These are phyloP conservation scores for Boletellus ananiceps DNA, from an alignment of 768 basidiomycete species.

Conservation along the genomic window DNA sequence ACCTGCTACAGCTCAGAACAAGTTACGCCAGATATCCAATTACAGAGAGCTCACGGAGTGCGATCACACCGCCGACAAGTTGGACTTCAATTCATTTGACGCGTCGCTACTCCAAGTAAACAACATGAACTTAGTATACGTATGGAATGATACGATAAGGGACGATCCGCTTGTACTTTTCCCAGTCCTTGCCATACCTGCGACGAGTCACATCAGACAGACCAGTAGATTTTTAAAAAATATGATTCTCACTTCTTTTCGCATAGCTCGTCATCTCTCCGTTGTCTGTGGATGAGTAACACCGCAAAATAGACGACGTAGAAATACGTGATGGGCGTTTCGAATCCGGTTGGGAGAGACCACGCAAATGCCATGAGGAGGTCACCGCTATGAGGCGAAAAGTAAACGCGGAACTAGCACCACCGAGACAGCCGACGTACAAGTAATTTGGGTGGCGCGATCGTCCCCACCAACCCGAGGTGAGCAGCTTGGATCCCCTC, in stretches of 20 bases:
- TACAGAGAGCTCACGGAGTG: neutral
- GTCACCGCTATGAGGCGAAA: conserved; percentile 54
- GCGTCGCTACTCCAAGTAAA: neutral
- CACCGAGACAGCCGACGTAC: conserved; percentile 35
- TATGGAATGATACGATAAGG: conserved; percentile 85
- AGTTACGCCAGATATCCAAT: neutral
- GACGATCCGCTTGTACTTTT: conserved; percentile 81
- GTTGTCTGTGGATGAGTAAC: conserved; percentile 86
- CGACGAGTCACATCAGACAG: neutral
- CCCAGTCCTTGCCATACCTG: conserved; percentile 94
- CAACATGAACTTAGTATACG: conserved; percentile 46
- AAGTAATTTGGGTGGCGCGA: conserved; percentile 93
- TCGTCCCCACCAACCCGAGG: conserved; percentile 95
- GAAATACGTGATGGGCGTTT: conserved; percentile 94
- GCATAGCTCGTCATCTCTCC: conserved; percentile 89
- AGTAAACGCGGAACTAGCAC: neutral
- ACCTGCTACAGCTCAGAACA: no score
- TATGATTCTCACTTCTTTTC: conserved; percentile 65
- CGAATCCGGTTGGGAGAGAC: conserved; percentile 89
- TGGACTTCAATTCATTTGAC: neutral
- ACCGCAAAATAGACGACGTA: conserved; percentile 87
- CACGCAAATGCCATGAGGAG: conserved; percentile 88
- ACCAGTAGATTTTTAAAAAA: neutral
- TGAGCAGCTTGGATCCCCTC: conserved; percentile 85
- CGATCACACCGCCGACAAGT: neutral